These are phyloP conservation scores for Mollisiaceae sp. DNA, from an alignment of 2,329 filamentous ascomycete genomes.

Conservation along the genomic window DNA sequence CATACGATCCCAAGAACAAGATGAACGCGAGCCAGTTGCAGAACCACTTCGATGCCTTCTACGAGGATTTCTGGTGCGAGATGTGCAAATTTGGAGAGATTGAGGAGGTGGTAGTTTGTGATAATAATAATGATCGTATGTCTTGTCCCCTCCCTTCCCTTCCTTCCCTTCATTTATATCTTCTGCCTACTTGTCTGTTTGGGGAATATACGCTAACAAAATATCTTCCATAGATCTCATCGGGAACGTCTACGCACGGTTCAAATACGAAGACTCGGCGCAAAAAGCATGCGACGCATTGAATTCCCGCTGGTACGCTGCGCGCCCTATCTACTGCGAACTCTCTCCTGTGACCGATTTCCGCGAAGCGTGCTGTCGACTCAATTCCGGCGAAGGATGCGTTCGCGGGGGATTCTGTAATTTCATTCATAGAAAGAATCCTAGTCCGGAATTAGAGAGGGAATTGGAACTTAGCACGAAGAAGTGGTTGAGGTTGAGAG, in stretches of 20 bases:
- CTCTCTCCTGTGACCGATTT: conserved; percentile 97
- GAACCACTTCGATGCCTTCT: conserved; percentile 99
- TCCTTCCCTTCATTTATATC: too few species aligned
- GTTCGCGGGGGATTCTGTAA: conserved; percentile 98
- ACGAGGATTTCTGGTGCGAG: conserved; percentile 99
- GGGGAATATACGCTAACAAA: conserved; percentile 33
- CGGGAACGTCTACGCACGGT: conserved; percentile 98
- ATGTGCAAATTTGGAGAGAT: conserved; percentile 98
- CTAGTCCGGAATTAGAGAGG: conserved; percentile 82
- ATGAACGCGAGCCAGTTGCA: conserved; percentile 97
- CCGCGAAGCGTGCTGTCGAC: conserved; percentile 92
- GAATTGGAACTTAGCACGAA: conserved; percentile 89
- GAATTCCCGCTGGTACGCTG: conserved; percentile 96
- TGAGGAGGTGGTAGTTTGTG: conserved; percentile 97
- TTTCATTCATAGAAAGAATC: conserved; percentile 98
- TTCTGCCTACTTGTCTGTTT: background rate
- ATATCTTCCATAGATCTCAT: conserved; percentile 71
- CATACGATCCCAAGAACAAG: conserved; percentile 94
- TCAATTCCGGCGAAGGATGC: conserved; percentile 95
- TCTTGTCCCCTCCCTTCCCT: conserved; percentile 2
- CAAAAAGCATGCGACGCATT: conserved; percentile 93
- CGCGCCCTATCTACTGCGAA: conserved; percentile 97
- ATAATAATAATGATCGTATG: conserved; percentile 91
- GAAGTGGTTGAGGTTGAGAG: conserved; percentile 91
- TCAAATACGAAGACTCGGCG: conserved; percentile 98